phyloP scores from a whole-genome alignment of 1,284 basidiomycete species.

The Rhodotorula mucilaginosa region DNA sequence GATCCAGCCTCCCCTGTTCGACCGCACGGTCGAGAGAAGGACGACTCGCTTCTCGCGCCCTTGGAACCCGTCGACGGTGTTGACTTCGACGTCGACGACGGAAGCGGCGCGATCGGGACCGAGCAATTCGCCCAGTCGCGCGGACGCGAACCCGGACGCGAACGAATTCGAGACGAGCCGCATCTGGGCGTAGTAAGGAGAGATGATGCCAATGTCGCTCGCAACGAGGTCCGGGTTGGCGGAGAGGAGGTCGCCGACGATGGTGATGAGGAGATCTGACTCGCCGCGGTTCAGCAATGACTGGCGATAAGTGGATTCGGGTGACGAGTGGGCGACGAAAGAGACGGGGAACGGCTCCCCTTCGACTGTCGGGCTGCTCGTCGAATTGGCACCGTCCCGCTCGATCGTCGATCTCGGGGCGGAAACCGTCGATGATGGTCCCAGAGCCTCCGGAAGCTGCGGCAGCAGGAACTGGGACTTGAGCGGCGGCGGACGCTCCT shows the following conservation, averaged over 20 bases:
- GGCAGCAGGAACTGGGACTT: slow-evolving; percentile 42
- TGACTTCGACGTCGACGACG: slow-evolving; percentile 68
- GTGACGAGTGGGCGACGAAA: slow-evolving; percentile 71
- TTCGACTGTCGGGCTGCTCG: neutral
- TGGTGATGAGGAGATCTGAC: slow-evolving; percentile 68
- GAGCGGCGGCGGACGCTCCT: slow-evolving; percentile 54
- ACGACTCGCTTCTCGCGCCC: slow-evolving; percentile 89
- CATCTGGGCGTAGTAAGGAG: slow-evolving; percentile 81
- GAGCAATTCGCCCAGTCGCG: slow-evolving; percentile 52
- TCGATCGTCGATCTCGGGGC: neutral
- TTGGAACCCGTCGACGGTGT: slow-evolving; percentile 90
- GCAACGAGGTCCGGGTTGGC: slow-evolving; percentile 67
- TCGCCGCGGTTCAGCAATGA: slow-evolving; percentile 73
- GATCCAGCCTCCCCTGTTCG: slow-evolving; percentile 68
- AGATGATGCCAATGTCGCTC: slow-evolving; percentile 77
- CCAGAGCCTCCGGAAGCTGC: slow-evolving; percentile 7
- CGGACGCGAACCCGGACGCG: slow-evolving; percentile 21
- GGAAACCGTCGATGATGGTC: neutral
- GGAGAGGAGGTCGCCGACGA: slow-evolving; percentile 72
- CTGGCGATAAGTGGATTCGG: slow-evolving; percentile 63
- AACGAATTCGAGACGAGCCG: slow-evolving; percentile 60
- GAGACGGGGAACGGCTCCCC: slow-evolving; percentile 47
- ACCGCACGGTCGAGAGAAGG: slow-evolving; percentile 83
- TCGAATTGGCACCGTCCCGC: neutral
- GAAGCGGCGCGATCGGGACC: slow-evolving; percentile 66